phyloP scores from a whole-genome alignment of 257 asterid genomes.

The Solanum corneliomulleri region DNA sequence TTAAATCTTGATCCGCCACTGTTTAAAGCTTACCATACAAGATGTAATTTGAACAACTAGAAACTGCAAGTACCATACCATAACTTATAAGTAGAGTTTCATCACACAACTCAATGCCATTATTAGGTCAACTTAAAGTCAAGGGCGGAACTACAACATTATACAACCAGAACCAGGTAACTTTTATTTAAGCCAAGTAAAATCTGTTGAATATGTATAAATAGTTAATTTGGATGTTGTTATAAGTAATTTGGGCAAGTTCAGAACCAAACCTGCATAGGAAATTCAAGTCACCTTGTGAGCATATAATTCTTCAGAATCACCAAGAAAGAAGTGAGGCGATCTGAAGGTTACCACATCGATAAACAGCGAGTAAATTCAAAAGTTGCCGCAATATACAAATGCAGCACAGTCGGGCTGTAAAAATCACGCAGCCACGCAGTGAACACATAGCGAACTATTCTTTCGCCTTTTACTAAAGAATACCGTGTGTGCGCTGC shows the following conservation, averaged over 20 bases:
- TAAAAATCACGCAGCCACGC: neutral
- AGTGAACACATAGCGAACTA: neutral
- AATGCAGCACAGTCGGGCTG: rapidly evolving
- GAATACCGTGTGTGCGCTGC: neutral
- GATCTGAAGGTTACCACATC: neutral
- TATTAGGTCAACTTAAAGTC: neutral
- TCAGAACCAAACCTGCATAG: neutral
- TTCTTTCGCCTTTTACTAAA: neutral
- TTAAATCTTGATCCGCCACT: neutral
- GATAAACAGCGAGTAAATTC: neutral
- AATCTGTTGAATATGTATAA: too few species aligned
- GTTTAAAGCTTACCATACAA: neutral
- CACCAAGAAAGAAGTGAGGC: neutral
- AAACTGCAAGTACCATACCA: neutral
- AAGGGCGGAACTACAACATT: neutral
- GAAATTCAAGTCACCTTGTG: neutral
- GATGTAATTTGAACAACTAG: neutral
- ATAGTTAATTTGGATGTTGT: neutral
- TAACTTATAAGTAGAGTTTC: neutral
- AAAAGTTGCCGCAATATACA: neutral
- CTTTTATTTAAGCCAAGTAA: too few species aligned
- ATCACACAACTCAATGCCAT: neutral
- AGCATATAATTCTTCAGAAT: neutral
- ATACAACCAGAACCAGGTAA: too few species aligned
- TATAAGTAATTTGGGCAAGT: neutral